phyloP scores from a whole-genome alignment of 164 flowering plant genomes.

The Berberis vulgaris region DNA sequence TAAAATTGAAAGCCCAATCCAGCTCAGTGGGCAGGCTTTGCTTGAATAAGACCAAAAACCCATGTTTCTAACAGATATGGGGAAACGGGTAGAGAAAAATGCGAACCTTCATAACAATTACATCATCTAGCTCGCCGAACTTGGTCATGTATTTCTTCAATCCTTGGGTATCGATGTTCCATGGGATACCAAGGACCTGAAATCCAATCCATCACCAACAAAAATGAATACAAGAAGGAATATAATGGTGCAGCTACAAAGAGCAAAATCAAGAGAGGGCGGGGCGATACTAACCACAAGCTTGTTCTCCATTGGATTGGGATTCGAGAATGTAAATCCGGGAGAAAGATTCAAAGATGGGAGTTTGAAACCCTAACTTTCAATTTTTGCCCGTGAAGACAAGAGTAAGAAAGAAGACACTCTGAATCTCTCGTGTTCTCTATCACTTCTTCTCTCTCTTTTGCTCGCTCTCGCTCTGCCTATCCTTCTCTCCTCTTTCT shows the following conservation, averaged over 20 bases:
- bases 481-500: conserved; percentile 16
- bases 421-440: conserved; percentile 5
- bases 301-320: conserved; percentile 47
- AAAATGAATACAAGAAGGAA: not conserved
- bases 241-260: not conserved
- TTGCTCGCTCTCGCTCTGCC: conserved; percentile 22
- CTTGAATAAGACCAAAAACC: not conserved
- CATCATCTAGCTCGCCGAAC: conserved; percentile 80
- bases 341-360: not conserved
- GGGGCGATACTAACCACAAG: conserved; percentile 41
- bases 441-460: conserved; percentile 14
- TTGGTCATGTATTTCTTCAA: conserved; percentile 72
- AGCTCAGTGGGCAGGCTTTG: too few species aligned
- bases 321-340: conserved; percentile 3
- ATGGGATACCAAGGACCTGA: conserved; percentile 84
- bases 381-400: too few species aligned
- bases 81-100: not conserved
- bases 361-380: not conserved
- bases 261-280: not conserved
- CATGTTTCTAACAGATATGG: not conserved
- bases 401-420: conserved; percentile 6
- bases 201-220: conserved; percentile 1
- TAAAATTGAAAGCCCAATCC: too few species aligned
- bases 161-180: conserved; percentile 78
- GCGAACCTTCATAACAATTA: conserved; percentile 80